Evolutionary conservation across 2,329 filamentous ascomycete genomes (phyloP).

Genomic region (Bipolaris zeicola): DNA sequence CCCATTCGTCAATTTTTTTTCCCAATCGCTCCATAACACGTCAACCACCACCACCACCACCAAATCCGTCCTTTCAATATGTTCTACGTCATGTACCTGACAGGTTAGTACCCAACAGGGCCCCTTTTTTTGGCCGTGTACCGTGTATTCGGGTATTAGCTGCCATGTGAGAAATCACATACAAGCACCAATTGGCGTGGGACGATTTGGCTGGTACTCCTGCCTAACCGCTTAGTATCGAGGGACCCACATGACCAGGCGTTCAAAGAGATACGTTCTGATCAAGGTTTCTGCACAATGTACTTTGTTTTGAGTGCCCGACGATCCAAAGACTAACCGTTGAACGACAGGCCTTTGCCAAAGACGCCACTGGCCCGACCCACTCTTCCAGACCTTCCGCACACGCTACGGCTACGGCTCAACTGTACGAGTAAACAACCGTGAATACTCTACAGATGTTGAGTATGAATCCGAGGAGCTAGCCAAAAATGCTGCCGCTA

Average conservation of each 20-base stretch:
- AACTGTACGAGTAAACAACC: constrained; percentile 92
- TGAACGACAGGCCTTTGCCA: constrained; percentile 78
- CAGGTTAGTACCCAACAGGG: constrained; percentile 40
- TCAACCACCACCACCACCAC: constrained; percentile 14
- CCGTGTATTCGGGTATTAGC: constrained; percentile 7
- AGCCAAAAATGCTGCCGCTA: constrained; percentile 91
- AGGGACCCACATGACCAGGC: constrained; percentile 7
- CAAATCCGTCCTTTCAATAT: constrained; percentile 32
- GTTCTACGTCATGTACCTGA: constrained; percentile 54
- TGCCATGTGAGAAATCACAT: not conserved
- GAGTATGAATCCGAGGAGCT: constrained; percentile 80
- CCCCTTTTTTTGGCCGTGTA: constrained; percentile 4
- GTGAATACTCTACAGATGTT: constrained; percentile 91
- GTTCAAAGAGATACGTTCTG: not conserved
- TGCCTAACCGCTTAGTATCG: constrained; percentile 8
- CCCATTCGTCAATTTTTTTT: constrained; percentile 27
- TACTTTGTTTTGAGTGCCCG: constrained; percentile 40
- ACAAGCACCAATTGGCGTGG: constrained; percentile 3
- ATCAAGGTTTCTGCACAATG: constrained; percentile 1
- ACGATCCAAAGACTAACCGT: constrained; percentile 29
- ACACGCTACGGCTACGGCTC: constrained; percentile 80
- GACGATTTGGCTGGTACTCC: constrained; percentile 36
- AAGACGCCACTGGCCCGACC: constrained; percentile 91
- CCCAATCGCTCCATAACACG: constrained; percentile 33
- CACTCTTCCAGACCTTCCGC: constrained; percentile 82